These are phyloP conservation scores for Candida takata DNA, from an alignment of 805 yeast species.

Conservation along the genomic window DNA sequence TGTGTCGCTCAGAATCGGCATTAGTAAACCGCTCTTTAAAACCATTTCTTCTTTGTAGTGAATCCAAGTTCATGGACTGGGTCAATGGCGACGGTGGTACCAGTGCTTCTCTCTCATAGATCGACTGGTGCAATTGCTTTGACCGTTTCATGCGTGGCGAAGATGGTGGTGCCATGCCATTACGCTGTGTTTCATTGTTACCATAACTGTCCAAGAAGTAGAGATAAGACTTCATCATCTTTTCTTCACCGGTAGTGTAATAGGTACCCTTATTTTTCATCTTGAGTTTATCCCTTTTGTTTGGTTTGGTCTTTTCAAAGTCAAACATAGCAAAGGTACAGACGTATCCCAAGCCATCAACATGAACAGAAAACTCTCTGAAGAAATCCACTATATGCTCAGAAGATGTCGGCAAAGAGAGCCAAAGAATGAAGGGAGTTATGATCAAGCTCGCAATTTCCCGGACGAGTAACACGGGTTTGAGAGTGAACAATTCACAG, in stretches of 20 bases:
- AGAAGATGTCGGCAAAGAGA: slow-evolving; percentile 64
- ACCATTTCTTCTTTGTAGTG: slow-evolving; percentile 2
- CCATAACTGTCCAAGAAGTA: slow-evolving; percentile 84
- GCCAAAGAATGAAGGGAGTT: slow-evolving; percentile 88
- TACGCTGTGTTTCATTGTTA: slow-evolving; percentile 29
- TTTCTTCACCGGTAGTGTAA: slow-evolving; percentile 53
- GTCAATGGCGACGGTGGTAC: too few relatives aligned
- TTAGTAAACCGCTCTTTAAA: slow-evolving; percentile 4
- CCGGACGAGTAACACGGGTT: slow-evolving; percentile 59
- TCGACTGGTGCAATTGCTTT: slow-evolving; percentile 4
- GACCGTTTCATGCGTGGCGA: neutral
- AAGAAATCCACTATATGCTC: slow-evolving; percentile 84
- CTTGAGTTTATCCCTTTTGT: slow-evolving; percentile 25
- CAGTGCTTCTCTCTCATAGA: neutral
- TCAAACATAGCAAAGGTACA: slow-evolving; percentile 93
- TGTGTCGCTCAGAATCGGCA: slow-evolving; percentile 7
- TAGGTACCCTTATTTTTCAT: slow-evolving; percentile 26
- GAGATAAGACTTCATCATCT: slow-evolving; percentile 87
- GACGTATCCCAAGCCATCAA: slow-evolving; percentile 92
- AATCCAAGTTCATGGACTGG: slow-evolving; percentile 4
- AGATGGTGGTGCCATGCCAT: slow-evolving; percentile 9
- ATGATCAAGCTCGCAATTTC: slow-evolving; percentile 78
- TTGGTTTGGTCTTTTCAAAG: slow-evolving; percentile 51
- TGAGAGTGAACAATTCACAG: slow-evolving; percentile 68
- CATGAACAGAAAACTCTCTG: slow-evolving; percentile 81